Conservation (phyloP, 768 basidiomycete genomes). For the Ramaria sp. region DNA sequence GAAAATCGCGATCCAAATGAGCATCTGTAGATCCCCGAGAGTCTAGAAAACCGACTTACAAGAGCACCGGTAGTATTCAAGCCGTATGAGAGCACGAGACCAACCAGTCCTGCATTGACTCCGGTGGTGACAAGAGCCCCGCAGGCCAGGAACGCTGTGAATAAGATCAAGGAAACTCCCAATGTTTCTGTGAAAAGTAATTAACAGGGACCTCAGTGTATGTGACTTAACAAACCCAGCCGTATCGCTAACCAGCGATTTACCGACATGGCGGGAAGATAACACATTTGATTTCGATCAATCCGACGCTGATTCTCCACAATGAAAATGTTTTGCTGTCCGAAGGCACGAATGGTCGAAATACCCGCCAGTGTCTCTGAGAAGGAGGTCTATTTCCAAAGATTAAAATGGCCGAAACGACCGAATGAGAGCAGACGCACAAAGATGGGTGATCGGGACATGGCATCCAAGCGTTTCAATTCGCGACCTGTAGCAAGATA, state of each 20-base stretch:
- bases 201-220: background rate
- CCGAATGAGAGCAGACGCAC: slow-evolving; percentile 20
- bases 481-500: slow-evolving; percentile 82
- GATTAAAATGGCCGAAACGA: background rate
- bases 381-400: slow-evolving; percentile 41
- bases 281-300: slow-evolving; percentile 79
- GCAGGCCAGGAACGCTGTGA: slow-evolving; percentile 57
- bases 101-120: slow-evolving; percentile 82
- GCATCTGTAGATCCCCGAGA: background rate
- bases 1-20: background rate
- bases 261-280: slow-evolving; percentile 57
- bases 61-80: slow-evolving; percentile 74
- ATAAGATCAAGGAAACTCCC: slow-evolving; percentile 69
- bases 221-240: slow-evolving; percentile 21
- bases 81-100: slow-evolving; percentile 77
- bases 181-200: slow-evolving; percentile 49
- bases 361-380: slow-evolving; percentile 67
- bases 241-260: slow-evolving; percentile 82
- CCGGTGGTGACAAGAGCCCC: slow-evolving; percentile 60
- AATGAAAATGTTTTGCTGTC: slow-evolving; percentile 58
- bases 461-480: slow-evolving; percentile 79
- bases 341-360: slow-evolving; percentile 75
- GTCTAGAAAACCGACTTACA: slow-evolving; percentile 30
- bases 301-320: slow-evolving; percentile 61
- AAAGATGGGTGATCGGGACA: slow-evolving; percentile 86